phyloP scores from a whole-genome alignment of 805 yeast genomes.

The Metschnikowia noctiluminum region DNA sequence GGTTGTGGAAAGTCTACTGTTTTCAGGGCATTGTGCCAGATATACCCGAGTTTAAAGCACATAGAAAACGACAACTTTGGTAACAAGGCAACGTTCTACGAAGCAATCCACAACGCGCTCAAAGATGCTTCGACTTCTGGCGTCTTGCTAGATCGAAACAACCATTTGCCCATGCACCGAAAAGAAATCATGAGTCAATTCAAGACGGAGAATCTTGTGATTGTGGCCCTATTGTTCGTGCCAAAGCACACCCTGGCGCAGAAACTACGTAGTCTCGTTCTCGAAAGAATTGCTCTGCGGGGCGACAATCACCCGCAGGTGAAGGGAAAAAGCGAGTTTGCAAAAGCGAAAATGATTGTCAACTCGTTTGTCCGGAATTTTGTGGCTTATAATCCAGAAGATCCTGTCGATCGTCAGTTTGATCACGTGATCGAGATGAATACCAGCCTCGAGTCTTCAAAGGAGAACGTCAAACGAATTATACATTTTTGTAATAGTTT shows the following conservation, averaged over 20 bases:
- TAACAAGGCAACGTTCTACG: slow-evolving; percentile 49
- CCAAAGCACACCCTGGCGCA: slow-evolving; percentile 28
- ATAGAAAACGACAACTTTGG: slow-evolving; percentile 76
- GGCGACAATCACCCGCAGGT: slow-evolving; percentile 92
- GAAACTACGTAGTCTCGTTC: slow-evolving; percentile 50
- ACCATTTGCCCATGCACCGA: slow-evolving; percentile 71
- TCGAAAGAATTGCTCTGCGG: slow-evolving; percentile 56
- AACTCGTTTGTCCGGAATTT: slow-evolving; percentile 68
- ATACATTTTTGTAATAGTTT: slow-evolving; percentile 2
- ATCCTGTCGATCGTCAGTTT: slow-evolving; percentile 63
- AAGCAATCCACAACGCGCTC: slow-evolving; percentile 36
- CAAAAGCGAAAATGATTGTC: slow-evolving; percentile 60
- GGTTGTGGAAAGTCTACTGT: slow-evolving; percentile 96
- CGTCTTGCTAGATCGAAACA: slow-evolving; percentile 80
- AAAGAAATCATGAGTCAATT: slow-evolving; percentile 57
- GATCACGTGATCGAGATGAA: slow-evolving; percentile 61
- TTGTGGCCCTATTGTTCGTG: slow-evolving; percentile 68
- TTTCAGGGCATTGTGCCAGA: slow-evolving; percentile 50
- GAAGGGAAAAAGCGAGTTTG: slow-evolving; percentile 47
- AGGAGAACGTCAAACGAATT: slow-evolving; percentile 12
- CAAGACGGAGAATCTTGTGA: slow-evolving; percentile 40
- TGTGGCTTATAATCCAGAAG: slow-evolving; percentile 49
- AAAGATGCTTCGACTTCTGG: slow-evolving; percentile 32
- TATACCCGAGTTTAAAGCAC: slow-evolving; percentile 63
- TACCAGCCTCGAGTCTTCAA: slow-evolving; percentile 23